Evolutionary conservation across 352 stramenopile genomes (phyloP), one percentile per base, ranked within the genome.

Genomic region (Phytophthora colocasiae): DNA sequence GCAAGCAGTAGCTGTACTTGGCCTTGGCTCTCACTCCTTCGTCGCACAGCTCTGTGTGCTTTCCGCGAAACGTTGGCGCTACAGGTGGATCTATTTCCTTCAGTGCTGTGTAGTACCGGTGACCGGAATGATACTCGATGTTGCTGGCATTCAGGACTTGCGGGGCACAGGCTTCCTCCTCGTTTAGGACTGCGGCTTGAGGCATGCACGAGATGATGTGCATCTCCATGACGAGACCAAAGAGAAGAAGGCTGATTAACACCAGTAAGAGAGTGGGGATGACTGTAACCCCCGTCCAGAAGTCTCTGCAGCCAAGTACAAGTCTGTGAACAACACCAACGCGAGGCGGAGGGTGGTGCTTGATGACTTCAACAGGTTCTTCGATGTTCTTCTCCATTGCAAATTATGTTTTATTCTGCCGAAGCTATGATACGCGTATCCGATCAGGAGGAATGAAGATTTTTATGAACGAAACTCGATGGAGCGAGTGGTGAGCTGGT

Each of bases 1-100:
- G 80, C 11, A 89, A 72, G 9, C 80, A 89, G 51, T 83, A 84
- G 49, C 48, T n/a, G 34, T 48, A 63, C 22, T 60, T 72, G 0
- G 26, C 27, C 19, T 56, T 49, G n/a, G 7, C 38, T 19, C 34
- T 47, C 24, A 24, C 45, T 19, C 22, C n/a, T 39, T 40, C 49
- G 17, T 77, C 43, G 40, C 69, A 77, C 4, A 77, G 58, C 2
- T 46, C 31, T 4, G 32, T 39, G 32, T 73, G 64, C 4, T 77
- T 64, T 26, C 64, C 58, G 2, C 19, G 29, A 44, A 85, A 76
- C 9, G 65, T 62, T 44, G 77, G 77, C 6, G 63, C 41, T 26
- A 39, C 31, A 26, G 52, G 11, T 2, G 63, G 45, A 19, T 66
- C 63, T 50, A 71, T 58, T 17, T 63, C 44, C 26, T 71, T 71